A percentile compares a stretch with the other conserved stretches of the same genome.
phyloP scores from a whole-genome alignment of 1,139 yeast species.

The Yamadazyma triangularis region DNA sequence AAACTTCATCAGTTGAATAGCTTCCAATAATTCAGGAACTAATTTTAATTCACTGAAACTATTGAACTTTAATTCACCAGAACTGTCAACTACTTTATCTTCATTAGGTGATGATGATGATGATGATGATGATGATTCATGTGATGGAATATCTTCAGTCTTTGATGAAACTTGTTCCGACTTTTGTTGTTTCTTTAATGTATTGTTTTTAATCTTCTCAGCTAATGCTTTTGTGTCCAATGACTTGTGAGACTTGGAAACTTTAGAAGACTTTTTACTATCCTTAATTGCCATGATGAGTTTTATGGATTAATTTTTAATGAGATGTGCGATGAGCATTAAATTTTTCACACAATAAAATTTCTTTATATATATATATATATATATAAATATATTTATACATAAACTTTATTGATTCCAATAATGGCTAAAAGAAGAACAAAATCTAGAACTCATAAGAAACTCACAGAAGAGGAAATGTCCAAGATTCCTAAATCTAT shows the following conservation, averaged over 20 bases:
- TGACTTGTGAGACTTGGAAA: too few species aligned
- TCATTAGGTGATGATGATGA: too few species aligned
- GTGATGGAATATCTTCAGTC: not conserved
- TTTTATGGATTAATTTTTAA: too few species aligned
- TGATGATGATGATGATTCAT: too few species aligned
- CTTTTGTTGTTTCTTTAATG: conserved; percentile 26
- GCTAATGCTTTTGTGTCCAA: conserved; percentile 27
- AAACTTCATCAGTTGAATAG: conserved; percentile 65
- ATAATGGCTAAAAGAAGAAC: conserved; percentile 45
- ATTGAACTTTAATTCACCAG: conserved; percentile 29
- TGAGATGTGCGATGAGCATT: too few species aligned
- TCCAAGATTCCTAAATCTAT: conserved; percentile 82
- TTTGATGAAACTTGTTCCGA: not conserved
- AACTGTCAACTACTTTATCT: conserved; percentile 16
- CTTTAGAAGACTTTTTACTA: too few species aligned
- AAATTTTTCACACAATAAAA: too few species aligned
- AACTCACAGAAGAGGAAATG: conserved; percentile 59
- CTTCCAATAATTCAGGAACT: conserved; percentile 77
- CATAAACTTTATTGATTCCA: too few species aligned
- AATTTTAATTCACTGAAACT: conserved; percentile 52
- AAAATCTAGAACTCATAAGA: conserved; percentile 85
- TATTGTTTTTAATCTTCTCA: conserved; percentile 52
- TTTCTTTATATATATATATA: too few species aligned
- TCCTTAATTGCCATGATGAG: too few species aligned
- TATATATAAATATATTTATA: too few species aligned